Base-by-base conservation (phyloP, 768 basidiomycete genomes). In the Podaxis sp. region DNA sequence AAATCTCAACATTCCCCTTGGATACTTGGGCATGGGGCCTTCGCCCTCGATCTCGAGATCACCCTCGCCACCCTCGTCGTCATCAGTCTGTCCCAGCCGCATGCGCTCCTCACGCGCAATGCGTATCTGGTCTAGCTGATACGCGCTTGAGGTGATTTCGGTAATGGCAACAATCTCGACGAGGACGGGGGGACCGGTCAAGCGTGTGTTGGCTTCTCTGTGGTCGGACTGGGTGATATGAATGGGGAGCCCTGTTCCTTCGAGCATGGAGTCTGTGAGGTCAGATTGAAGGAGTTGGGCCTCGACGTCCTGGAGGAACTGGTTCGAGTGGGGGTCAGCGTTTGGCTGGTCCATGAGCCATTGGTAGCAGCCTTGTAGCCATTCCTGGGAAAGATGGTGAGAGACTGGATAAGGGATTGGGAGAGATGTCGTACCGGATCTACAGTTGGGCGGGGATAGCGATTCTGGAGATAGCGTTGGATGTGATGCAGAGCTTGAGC, bases 71-170 rank as follows among this genome's bases (percentile, higher is more conserved):
- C 81, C 80, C 13, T 79, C 80, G 10, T 76, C 74, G 40, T 61
- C 59, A 4, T 66, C 60, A 2, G 32, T 46, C 40, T 56, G 59
- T 4, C 52, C 87, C 6, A 85, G 80, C 50, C 85, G 82, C 57
- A 82, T 74, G 36, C 92, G 77, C 66, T 89, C 87, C 62, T 83
- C 82, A 16, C 82, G 79, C 11, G 85, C 83, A 56, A 84, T 78
- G 21, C 89, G 80, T 23, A 83, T 81, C 65, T 90, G 90, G 62
- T 88, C 81, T 16, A 97, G 79, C 55, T 78, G 85, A 67, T 93
- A 91, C 0, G 95, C 95, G 64, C 93, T 93, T 47, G 82, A 75
- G 0, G 88, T 91, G 21, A 97, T 87, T 59, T 98, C 95, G 16
- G 85, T 91, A n/a, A 96, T 82, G 13, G 82, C 78, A 16, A 77